Evolutionary conservation across 148 eudicot species (phyloP).

Genomic region (Diospyros lotus): DNA sequence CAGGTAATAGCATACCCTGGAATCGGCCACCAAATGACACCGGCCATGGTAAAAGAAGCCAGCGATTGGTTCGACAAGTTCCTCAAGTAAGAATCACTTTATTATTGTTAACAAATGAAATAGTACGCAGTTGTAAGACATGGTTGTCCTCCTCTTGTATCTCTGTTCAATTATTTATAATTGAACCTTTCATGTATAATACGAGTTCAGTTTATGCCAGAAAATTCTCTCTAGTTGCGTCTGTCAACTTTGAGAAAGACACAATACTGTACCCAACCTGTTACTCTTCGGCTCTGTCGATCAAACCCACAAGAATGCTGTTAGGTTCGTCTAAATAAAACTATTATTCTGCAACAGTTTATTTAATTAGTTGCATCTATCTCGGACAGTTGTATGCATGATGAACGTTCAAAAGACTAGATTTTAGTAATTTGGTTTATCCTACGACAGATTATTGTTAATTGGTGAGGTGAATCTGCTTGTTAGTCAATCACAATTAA

Average conservation of each 20-base stretch:
- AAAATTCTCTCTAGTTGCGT: neutral
- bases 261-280: neutral
- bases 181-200: neutral
- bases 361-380: too few species aligned
- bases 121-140: neutral
- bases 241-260: neutral
- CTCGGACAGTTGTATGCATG: too few species aligned
- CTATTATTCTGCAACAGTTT: too few species aligned
- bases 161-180: neutral
- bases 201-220: too few species aligned
- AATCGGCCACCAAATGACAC: slow-evolving; percentile 76
- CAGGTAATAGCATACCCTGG: slow-evolving; percentile 79
- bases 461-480: too few species aligned
- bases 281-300: neutral
- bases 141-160: neutral
- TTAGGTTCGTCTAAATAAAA: too few species aligned
- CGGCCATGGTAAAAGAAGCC: slow-evolving; percentile 80
- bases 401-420: too few species aligned
- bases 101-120: neutral
- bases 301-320: too few species aligned
- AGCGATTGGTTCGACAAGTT: slow-evolving; percentile 83
- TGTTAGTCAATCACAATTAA: too few species aligned
- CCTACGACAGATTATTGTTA: too few species aligned
- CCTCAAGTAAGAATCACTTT: slow-evolving; percentile 28
- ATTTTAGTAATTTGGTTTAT: too few species aligned